Evolutionary conservation across 768 basidiomycete genomes (phyloP).

Genomic region (Suillus luteus): DNA sequence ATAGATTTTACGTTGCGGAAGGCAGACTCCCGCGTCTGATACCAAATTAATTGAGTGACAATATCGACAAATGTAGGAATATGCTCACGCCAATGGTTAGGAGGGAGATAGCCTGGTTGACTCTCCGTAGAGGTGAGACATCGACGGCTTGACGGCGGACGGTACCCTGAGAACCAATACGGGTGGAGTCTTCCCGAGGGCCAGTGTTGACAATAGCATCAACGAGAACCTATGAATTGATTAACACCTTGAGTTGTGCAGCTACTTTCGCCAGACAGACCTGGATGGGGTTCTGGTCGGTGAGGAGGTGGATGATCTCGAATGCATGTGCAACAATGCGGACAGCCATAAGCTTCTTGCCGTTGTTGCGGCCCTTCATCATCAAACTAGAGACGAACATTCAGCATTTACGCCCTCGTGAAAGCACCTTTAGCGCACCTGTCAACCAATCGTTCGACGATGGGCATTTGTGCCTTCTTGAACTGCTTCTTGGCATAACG

Average conservation of each 20-base stretch:
- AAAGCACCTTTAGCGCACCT: slow-evolving; percentile 51
- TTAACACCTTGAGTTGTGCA: background rate
- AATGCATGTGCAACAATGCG: slow-evolving; percentile 99
- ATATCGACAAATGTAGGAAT: background rate
- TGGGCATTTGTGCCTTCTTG: slow-evolving; percentile 99
- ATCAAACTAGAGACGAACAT: slow-evolving; percentile 65
- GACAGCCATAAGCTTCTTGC: slow-evolving; percentile 98
- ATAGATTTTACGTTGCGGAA: slow-evolving; percentile 99
- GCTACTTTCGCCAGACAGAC: slow-evolving; percentile 43
- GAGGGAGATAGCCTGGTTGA: slow-evolving; percentile 96
- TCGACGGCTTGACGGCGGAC: slow-evolving; percentile 99
- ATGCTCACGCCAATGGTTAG: slow-evolving; percentile 90
- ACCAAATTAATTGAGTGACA: slow-evolving; percentile 12
- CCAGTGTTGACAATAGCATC: slow-evolving; percentile 99
- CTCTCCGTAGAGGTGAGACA: slow-evolving; percentile 95
- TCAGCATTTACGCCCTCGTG: slow-evolving; percentile 8
- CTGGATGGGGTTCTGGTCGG: slow-evolving; percentile 99
- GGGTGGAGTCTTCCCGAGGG: slow-evolving; percentile 98
- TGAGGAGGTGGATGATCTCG: slow-evolving; percentile 99
- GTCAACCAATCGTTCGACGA: slow-evolving; percentile 99
- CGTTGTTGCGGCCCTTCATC: slow-evolving; percentile 99
- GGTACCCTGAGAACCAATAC: slow-evolving; percentile 99
- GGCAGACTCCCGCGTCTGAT: slow-evolving; percentile 95
- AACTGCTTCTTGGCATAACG: slow-evolving; percentile 99
- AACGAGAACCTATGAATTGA: slow-evolving; percentile 70